Percentiles rank a stretch among this genome's conserved stretches.
Evolutionary conservation across 768 basidiomycete genomes (phyloP).

Genomic region (Tephrocybe sp.): DNA sequence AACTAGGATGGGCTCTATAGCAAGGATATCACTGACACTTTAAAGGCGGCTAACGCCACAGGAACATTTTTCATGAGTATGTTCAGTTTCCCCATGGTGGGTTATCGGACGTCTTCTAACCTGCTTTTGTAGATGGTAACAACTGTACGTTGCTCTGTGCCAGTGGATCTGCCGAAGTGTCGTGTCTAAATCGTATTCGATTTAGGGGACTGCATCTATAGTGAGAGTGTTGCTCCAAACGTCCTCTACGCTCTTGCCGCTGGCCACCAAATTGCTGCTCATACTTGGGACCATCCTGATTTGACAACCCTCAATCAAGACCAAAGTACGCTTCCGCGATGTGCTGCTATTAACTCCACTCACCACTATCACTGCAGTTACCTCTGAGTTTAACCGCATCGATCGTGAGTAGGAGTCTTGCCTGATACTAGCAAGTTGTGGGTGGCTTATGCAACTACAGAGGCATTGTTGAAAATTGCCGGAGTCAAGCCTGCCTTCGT

Average conservation of each 20-base stretch:
- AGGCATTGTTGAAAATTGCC: slow-evolving; percentile 34
- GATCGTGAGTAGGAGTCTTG: slow-evolving; percentile 24
- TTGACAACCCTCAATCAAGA: slow-evolving; percentile 28
- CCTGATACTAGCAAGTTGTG: no score
- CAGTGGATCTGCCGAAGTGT: background rate
- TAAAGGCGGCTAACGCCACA: slow-evolving; percentile 29
- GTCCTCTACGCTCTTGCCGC: slow-evolving; percentile 34
- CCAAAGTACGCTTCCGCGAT: slow-evolving; percentile 22
- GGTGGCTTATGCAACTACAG: slow-evolving; percentile 15
- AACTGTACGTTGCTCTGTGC: slow-evolving; percentile 26
- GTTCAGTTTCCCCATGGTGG: background rate
- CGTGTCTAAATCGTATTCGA: background rate
- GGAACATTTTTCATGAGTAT: slow-evolving; percentile 34
- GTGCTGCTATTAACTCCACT: background rate
- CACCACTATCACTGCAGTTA: slow-evolving; percentile 18
- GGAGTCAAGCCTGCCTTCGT: slow-evolving; percentile 36
- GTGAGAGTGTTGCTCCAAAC: slow-evolving; percentile 17
- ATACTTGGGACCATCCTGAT: slow-evolving; percentile 41
- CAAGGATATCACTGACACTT: slow-evolving; percentile 22
- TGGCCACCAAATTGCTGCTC: slow-evolving; percentile 43
- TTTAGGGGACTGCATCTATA: slow-evolving; percentile 38
- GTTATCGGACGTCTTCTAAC: background rate
- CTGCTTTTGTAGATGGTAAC: slow-evolving; percentile 26
- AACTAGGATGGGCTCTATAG: slow-evolving; percentile 3
- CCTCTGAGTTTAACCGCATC: slow-evolving; percentile 32